A percentile compares a stretch with the other conserved stretches of the same genome.
Conservation (phyloP, 1,284 basidiomycete genomes). For the Boletellus dicymbophilus region DNA sequence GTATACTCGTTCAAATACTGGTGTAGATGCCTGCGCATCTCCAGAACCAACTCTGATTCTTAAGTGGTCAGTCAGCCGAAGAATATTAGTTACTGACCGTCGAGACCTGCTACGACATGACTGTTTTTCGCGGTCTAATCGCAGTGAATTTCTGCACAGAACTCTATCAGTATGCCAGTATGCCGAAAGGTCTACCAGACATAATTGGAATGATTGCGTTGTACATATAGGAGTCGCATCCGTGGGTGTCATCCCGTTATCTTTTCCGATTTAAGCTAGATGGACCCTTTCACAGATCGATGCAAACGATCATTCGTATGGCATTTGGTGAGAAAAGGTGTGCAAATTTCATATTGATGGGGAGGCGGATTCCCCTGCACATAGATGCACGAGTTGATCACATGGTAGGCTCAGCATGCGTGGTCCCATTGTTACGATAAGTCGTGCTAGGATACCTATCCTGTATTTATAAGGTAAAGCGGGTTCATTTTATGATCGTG, state of each 20-base stretch:
- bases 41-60: not conserved
- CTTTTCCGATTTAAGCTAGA: slow-evolving; percentile 21
- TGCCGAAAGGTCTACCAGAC: slow-evolving; percentile 8
- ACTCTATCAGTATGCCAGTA: not conserved
- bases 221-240: slow-evolving; percentile 10
- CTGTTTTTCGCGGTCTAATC: not conserved
- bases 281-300: slow-evolving; percentile 10
- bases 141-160: slow-evolving; percentile 3
- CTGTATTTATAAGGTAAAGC: slow-evolving; percentile 7
- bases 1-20: slow-evolving; percentile 1
- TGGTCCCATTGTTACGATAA: not conserved
- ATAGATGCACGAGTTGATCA: not conserved
- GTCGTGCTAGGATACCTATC: not conserved
- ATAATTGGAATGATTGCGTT: slow-evolving; percentile 1
- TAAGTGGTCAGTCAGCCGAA: slow-evolving; percentile 4
- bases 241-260: slow-evolving; percentile 5
- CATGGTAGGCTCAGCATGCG: not conserved
- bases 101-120: too few species aligned
- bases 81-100: not conserved
- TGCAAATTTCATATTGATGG: not conserved
- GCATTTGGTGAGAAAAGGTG: slow-evolving; percentile 2
- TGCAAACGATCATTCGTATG: not conserved
- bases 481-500: not conserved
- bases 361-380: not conserved
- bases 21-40: not conserved